Conservation (phyloP, 2,329 filamentous ascomycete genomes). For the Penicillium freii region DNA sequence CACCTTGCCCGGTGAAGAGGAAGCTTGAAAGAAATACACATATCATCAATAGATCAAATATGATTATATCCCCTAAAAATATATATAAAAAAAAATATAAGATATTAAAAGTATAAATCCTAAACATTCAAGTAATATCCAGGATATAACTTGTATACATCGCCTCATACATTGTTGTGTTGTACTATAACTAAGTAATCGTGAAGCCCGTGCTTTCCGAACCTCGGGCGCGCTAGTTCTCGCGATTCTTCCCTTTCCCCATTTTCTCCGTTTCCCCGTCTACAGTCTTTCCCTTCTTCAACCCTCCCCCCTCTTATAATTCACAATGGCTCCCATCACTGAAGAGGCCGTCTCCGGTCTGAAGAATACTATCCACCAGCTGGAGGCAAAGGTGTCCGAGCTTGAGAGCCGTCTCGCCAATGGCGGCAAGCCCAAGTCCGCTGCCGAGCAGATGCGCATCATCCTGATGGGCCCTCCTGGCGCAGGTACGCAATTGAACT, state of each 20-base stretch:
- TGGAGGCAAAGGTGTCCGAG: constrained; percentile 82
- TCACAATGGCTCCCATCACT: constrained; percentile 81
- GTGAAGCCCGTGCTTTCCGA: constrained; percentile 24
- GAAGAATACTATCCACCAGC: constrained; percentile 76
- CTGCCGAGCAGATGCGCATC: constrained; percentile 76
- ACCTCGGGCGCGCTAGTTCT: constrained; percentile 34
- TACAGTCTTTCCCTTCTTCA: constrained; percentile 17
- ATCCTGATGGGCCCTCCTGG: constrained; percentile 96
- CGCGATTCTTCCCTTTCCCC: constrained; percentile 32
- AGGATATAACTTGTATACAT: background rate
- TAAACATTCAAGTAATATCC: background rate
- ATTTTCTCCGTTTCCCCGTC: constrained; percentile 22
- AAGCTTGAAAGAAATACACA: background rate
- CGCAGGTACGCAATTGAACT: constrained; percentile 64
- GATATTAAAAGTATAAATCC: background rate
- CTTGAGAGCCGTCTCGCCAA: constrained; percentile 70
- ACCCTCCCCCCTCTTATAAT: constrained; percentile 19
- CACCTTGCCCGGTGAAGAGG: background rate
- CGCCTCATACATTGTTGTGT: background rate
- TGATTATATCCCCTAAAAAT: background rate
- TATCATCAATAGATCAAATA: background rate
- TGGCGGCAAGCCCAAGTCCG: constrained; percentile 50
- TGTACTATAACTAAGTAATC: background rate
- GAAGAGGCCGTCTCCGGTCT: constrained; percentile 77
- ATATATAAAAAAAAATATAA: background rate